phyloP scores from a whole-genome alignment of 192 early-diverging fungal genomes.

The Umbelopsis sp. region DNA sequence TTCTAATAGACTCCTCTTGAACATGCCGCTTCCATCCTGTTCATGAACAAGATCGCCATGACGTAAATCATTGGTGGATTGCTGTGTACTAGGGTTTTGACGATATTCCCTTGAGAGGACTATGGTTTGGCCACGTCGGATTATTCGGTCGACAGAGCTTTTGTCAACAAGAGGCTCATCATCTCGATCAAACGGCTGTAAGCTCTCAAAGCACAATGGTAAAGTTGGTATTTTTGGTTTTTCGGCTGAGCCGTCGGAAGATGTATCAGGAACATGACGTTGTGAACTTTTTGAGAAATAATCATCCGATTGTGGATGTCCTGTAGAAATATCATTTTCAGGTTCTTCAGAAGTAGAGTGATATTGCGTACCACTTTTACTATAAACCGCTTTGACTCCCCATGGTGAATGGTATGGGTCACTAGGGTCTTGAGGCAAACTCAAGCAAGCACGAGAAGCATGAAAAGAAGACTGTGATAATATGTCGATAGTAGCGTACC shows the following conservation, averaged over 20 bases:
- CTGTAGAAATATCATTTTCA: not conserved
- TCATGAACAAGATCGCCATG: not conserved
- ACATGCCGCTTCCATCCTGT: conserved; percentile 21
- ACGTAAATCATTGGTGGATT: not conserved
- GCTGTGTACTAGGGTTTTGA: conserved; percentile 10
- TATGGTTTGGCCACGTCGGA: conserved; percentile 45
- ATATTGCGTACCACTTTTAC: conserved; percentile 8
- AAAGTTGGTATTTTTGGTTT: conserved; percentile 24
- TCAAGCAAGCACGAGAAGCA: conserved; percentile 37
- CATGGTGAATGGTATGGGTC: conserved; percentile 43
- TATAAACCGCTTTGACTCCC: conserved; percentile 42
- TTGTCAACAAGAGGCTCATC: conserved; percentile 49
- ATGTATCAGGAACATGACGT: conserved; percentile 15
- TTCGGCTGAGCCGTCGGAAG: conserved; percentile 9
- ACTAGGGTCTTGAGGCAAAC: conserved; percentile 43
- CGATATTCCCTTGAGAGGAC: conserved; percentile 54
- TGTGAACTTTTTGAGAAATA: conserved; percentile 24
- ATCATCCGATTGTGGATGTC: conserved; percentile 1
- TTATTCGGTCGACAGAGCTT: conserved; percentile 43
- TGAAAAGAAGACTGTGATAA: conserved; percentile 37
- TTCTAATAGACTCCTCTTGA: conserved; percentile 24
- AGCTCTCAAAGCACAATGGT: conserved; percentile 49
- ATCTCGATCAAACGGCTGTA: conserved; percentile 53
- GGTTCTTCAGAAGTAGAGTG: conserved; percentile 4
- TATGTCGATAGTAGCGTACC: conserved; percentile 38